phyloP scores from a whole-genome alignment of 805 yeast species.

The Clavispora carvajalis region DNA sequence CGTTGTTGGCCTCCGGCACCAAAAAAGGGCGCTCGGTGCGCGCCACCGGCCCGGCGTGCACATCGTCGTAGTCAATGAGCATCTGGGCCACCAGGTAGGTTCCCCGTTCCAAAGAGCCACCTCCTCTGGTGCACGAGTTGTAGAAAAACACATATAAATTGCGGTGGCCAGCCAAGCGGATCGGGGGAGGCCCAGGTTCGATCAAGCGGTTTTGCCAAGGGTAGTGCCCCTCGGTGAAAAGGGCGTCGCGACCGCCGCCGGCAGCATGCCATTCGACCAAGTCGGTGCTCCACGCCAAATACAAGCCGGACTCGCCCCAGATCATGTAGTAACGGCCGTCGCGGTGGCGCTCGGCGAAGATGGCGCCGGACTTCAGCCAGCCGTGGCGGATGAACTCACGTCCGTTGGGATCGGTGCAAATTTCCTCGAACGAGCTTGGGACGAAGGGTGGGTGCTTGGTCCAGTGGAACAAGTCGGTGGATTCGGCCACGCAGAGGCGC shows the following conservation, averaged over 20 bases:
- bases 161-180: conserved; percentile 22
- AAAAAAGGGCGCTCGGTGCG: conserved; percentile 32
- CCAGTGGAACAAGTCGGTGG: conserved; percentile 34
- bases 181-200: conserved; percentile 41
- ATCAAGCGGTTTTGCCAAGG: conserved; percentile 32
- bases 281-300: conserved; percentile 32
- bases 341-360: conserved; percentile 25
- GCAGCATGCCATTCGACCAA: conserved; percentile 28
- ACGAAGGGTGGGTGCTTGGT: conserved; percentile 32
- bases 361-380: conserved; percentile 41
- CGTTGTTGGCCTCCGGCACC: conserved; percentile 30
- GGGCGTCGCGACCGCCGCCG: conserved; percentile 12
- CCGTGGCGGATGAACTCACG: conserved; percentile 21
- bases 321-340: conserved; percentile 39
- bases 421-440: conserved; percentile 26
- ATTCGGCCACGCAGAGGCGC: conserved; percentile 36
- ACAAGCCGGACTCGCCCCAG: conserved; percentile 39
- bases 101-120: conserved; percentile 22
- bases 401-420: conserved; percentile 23
- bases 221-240: conserved; percentile 25
- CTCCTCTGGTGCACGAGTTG: conserved; percentile 36
- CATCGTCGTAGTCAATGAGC: conserved; percentile 36
- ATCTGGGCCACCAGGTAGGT: conserved; percentile 36
- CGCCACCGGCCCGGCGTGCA: conserved; percentile 32
- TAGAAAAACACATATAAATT: conserved; percentile 35